Percentiles rank a stretch among this genome's conserved stretches.
Evolutionary conservation across 2,329 filamentous ascomycete genomes (phyloP).

Genomic region (Exophiala dermatitidis): DNA sequence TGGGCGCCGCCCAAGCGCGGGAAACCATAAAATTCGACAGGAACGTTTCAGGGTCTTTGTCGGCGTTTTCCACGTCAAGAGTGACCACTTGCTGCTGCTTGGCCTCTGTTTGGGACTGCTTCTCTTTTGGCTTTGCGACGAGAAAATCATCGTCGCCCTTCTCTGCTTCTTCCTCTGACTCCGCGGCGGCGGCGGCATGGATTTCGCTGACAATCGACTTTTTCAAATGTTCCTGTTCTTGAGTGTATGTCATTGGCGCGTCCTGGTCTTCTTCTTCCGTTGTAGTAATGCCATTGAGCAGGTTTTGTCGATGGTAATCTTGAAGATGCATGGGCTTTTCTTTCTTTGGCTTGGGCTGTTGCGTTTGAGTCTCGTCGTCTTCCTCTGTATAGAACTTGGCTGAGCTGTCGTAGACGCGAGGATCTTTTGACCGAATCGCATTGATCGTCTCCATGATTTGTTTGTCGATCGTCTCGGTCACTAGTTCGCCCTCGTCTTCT

Average conservation of each 20-base stretch:
- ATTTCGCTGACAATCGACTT: slow-evolving; percentile 71
- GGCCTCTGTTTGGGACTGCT: slow-evolving; percentile 9
- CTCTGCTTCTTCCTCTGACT: slow-evolving; percentile 41
- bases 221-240: slow-evolving; percentile 83
- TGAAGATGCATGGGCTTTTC: slow-evolving; percentile 78
- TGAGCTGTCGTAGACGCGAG: slow-evolving; percentile 75
- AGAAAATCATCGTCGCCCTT: slow-evolving; percentile 68
- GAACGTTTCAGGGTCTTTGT: slow-evolving; percentile 84
- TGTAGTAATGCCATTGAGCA: slow-evolving; percentile 60
- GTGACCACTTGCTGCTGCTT: slow-evolving; percentile 44
- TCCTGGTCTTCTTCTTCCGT: slow-evolving; percentile 47
- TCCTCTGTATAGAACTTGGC: slow-evolving; percentile 68
- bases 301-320: slow-evolving; percentile 87
- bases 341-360: slow-evolving; percentile 46
- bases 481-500: slow-evolving; percentile 75
- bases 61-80: slow-evolving; percentile 64
- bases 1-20: slow-evolving; percentile 73
- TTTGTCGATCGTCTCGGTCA: slow-evolving; percentile 74
- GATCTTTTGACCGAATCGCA: slow-evolving; percentile 85
- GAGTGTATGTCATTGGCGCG: slow-evolving; percentile 63
- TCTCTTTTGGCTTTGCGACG: slow-evolving; percentile 57
- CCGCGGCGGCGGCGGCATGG: slow-evolving; percentile 53
- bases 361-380: slow-evolving; percentile 45
- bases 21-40: slow-evolving; percentile 94
- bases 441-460: slow-evolving; percentile 81